Evolutionary conservation across 208 protist genomes (phyloP), one percentile per base, ranked within the genome.

Genomic region (Wallacemonas sp.): DNA sequence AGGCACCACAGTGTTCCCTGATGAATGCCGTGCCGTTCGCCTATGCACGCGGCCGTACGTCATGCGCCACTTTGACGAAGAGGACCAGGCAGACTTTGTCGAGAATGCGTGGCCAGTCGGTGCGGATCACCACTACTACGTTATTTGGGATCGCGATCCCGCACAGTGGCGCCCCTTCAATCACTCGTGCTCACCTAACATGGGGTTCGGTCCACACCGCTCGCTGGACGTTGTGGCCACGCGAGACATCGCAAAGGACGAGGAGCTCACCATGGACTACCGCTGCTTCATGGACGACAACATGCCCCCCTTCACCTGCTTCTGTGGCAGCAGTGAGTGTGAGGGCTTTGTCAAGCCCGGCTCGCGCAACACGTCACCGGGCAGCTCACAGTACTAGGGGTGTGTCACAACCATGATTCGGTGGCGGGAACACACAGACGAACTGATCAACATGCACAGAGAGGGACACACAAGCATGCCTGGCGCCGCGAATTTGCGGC

Each of bases 221-320:
- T 88, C 84, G 3, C 73, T 96, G 3, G 87, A 94, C 68, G 70
- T 92, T 5, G 32, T 79, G 39, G 84, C 91, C 3, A 52, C 91
- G 13, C 84, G 78, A 34, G 81, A 91, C 58, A 93, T 96, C 19
- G 57, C 62, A 2, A 81, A 79, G 52, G 88, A 76, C 4, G 85
- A 93, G 48, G 87, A 94, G 71, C 79, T 96, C 38, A 96, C 91
- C 26, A 93, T 94, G 78, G 91, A 96, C 73, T 96, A 93, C 68
- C 75, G 84, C n/a, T 66, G 77, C 24, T 91, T 94, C 59, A 89
- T 87, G 80, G 86, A 94, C 72, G 68, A 68, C 5, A 87, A 68
- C 34, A 93, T 93, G 85, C 82, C 79, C 2, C 69, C 74, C 12
- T 91, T 93, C 53, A 26, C 75, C 50, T 96, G 91, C 70, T 57